Evolutionary conservation across 257 asterid genomes (phyloP).

Genomic region (Fraxinus excelsior): DNA sequence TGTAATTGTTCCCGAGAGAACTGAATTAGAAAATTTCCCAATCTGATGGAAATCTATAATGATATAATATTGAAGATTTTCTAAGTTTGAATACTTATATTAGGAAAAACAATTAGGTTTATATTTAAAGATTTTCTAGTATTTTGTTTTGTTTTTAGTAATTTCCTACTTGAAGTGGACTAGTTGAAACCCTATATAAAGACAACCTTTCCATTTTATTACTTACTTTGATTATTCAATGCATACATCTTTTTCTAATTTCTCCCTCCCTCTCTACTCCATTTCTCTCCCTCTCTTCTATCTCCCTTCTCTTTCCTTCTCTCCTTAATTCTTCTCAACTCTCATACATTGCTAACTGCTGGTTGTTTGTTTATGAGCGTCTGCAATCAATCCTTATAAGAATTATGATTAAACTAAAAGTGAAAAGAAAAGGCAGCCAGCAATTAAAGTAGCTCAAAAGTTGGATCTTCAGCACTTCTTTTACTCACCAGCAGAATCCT

Average conservation of each 20-base stretch:
- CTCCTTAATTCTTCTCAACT: background rate
- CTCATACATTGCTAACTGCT: background rate
- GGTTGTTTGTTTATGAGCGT: background rate
- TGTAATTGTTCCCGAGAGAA: background rate
- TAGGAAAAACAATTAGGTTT: background rate
- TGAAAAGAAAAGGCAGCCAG: background rate
- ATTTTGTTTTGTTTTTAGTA: background rate
- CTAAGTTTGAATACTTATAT: background rate
- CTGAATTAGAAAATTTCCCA: background rate
- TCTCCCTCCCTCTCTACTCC: background rate
- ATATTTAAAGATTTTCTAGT: background rate
- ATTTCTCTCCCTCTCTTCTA: background rate
- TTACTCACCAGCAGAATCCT: slow-evolving; percentile 74
- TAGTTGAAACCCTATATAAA: background rate
- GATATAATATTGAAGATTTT: background rate
- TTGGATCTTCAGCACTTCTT: slow-evolving; percentile 23
- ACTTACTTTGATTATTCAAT: background rate
- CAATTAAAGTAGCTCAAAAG: slow-evolving; percentile 16
- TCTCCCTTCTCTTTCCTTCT: background rate
- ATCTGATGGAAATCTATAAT: background rate
- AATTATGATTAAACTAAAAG: slow-evolving; percentile 11
- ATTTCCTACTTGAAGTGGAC: background rate
- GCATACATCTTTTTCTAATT: background rate
- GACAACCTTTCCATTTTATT: background rate
- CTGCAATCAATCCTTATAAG: background rate